Base-by-base conservation (phyloP, 768 basidiomycete species). In the Lyophyllum decastes region DNA sequence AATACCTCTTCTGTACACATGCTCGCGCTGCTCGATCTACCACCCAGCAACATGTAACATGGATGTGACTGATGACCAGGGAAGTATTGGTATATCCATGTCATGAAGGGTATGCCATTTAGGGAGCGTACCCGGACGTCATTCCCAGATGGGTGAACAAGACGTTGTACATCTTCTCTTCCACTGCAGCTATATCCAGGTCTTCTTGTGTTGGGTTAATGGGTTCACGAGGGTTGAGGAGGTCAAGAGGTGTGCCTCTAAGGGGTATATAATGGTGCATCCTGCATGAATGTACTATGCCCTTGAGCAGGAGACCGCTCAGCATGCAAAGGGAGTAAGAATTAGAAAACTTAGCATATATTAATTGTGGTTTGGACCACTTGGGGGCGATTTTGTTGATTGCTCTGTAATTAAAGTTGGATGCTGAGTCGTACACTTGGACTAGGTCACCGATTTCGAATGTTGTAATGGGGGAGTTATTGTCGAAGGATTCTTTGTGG, bases 301-400 rank as follows among this genome's bases (percentile, higher is more conserved):
- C n/a, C n/a, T n/a, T n/a, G n/a, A n/a, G n/a, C n/a, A n/a, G n/a
- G n/a, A n/a, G n/a, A n/a, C n/a, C n/a, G n/a, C n/a, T n/a, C n/a
- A n/a, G n/a, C n/a, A n/a, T n/a, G n/a, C n/a, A n/a, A n/a, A n/a
- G n/a, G n/a, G n/a, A n/a, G n/a, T n/a, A n/a, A n/a, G n/a, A n/a
- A n/a, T n/a, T n/a, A n/a, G 44, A 45, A 46, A 46, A 54, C 52
- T 54, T 54, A 45, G 43, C 52, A 9, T 30, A 45, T 7, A 54
- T 54, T 45, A 54, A 8, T 8, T 21, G 41, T 45, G n/a, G n/a
- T n/a, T n/a, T n/a, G n/a, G n/a, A n/a, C n/a, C n/a, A n/a, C n/a
- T n/a, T n/a, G n/a, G n/a, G 44, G 7, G 41, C 30, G 14, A 54
- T 45, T 46, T 54, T 54, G 14, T 54, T 54, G 12, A 54, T 34